Percentiles rank a stretch among this genome's conserved stretches.
phyloP scores from a whole-genome alignment of 2,329 filamentous ascomycete genomes.

The Arachnopeziza araneosa region DNA sequence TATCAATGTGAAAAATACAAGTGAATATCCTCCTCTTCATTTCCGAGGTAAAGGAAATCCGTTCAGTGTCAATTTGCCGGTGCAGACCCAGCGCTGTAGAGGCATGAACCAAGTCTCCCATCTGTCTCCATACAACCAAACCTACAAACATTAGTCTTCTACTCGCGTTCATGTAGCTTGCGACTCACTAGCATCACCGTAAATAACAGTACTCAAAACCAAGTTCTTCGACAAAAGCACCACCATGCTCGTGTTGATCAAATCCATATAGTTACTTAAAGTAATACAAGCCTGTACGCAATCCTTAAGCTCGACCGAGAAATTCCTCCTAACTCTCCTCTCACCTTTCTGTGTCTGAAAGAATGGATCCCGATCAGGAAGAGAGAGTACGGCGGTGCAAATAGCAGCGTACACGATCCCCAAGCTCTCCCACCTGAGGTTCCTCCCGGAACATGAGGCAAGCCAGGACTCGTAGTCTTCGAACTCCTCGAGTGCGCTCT shows the following conservation, averaged over 20 bases:
- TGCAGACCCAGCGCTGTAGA: slow-evolving; percentile 27
- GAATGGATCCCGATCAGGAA: slow-evolving; percentile 21
- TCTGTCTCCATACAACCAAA: slow-evolving; percentile 34
- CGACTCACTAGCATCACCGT: slow-evolving; percentile 37
- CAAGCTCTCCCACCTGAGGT: slow-evolving; percentile 30
- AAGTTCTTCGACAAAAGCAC: slow-evolving; percentile 33
- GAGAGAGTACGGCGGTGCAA: slow-evolving; percentile 16
- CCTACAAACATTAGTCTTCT: slow-evolving; percentile 21
- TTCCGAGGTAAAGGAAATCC: slow-evolving; percentile 32
- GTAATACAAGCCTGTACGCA: slow-evolving; percentile 34
- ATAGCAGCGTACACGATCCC: slow-evolving; percentile 24
- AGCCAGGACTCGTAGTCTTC: slow-evolving; percentile 28
- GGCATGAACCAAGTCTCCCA: slow-evolving; percentile 34
- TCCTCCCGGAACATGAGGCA: slow-evolving; percentile 20
- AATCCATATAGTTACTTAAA: slow-evolving; percentile 30
- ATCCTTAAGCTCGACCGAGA: slow-evolving; percentile 28
- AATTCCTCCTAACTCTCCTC: slow-evolving; percentile 21
- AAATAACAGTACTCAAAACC: slow-evolving; percentile 34
- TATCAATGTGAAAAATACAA: slow-evolving; percentile 41
- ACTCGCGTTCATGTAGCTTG: background rate
- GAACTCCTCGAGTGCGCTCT: slow-evolving; percentile 23
- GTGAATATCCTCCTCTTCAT: slow-evolving; percentile 33
- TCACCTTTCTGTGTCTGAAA: slow-evolving; percentile 22
- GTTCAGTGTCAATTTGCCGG: slow-evolving; percentile 18
- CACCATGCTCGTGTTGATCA: slow-evolving; percentile 36